Evolutionary conservation across 192 early-diverging fungal genomes (phyloP).

Genomic region (Backusella tuberculispora): DNA sequence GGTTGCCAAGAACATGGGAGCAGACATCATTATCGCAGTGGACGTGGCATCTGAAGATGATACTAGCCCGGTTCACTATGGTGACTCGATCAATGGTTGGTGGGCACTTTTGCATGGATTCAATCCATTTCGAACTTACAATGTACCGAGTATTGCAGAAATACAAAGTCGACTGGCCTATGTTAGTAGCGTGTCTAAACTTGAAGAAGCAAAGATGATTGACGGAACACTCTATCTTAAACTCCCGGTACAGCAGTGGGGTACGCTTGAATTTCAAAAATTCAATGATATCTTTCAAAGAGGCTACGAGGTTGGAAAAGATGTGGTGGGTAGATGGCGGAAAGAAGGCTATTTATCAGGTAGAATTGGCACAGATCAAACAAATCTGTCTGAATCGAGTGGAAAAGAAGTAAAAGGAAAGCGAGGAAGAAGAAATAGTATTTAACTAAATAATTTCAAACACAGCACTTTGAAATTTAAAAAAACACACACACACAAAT

Average conservation of each 20-base stretch:
- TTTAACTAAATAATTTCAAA: constrained; percentile 5
- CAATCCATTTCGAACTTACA: constrained; percentile 75
- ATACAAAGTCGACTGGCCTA: constrained; percentile 94
- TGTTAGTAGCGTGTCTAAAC: constrained; percentile 83
- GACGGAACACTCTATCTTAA: constrained; percentile 83
- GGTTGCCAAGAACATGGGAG: constrained; percentile 76
- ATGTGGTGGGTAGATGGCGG: constrained; percentile 81
- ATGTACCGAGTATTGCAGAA: constrained; percentile 92
- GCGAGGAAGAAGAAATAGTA: constrained; percentile 34
- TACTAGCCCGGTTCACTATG: constrained; percentile 87
- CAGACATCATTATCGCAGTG: constrained; percentile 89
- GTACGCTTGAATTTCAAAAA: constrained; percentile 89
- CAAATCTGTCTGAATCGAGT: constrained; percentile 1
- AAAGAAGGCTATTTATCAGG: constrained; percentile 60
- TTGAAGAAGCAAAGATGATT: constrained; percentile 88
- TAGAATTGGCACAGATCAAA: constrained; percentile 23
- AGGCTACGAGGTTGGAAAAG: constrained; percentile 84
- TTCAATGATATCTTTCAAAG: constrained; percentile 85
- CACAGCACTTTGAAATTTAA: too few species aligned
- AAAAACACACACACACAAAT: not conserved
- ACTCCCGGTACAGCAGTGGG: constrained; percentile 83
- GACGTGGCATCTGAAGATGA: constrained; percentile 94
- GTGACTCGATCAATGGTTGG: constrained; percentile 90
- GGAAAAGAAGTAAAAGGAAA: constrained; percentile 43
- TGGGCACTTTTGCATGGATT: constrained; percentile 81